Percentiles rank a stretch among this genome's conserved stretches.
These are phyloP conservation scores for Fagopyrum tataricum DNA, from an alignment of 148 eudicot genomes.

Conservation along the genomic window DNA sequence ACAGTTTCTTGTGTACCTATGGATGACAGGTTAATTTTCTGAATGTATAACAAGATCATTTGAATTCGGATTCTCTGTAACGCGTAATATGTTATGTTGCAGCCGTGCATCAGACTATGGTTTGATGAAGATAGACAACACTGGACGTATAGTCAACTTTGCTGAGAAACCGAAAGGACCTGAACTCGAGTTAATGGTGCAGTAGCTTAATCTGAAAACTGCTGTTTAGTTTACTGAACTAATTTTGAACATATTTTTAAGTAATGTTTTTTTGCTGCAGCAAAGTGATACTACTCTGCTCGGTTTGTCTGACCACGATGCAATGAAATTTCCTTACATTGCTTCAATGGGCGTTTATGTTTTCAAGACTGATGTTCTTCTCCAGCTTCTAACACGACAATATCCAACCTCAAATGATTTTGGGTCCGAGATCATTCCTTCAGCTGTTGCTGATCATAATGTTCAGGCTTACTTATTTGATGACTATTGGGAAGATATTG, in stretches of 20 bases:
- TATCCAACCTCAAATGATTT: constrained; percentile 65
- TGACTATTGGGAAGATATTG: constrained; percentile 98
- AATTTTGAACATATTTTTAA: not conserved
- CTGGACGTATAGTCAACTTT: constrained; percentile 60
- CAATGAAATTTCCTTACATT: constrained; percentile 44
- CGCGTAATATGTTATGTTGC: not conserved
- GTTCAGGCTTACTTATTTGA: constrained; percentile 89
- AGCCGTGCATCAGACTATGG: constrained; percentile 57
- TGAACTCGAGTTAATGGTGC: constrained; percentile 68
- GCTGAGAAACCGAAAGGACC: constrained; percentile 84
- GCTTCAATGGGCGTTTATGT: constrained; percentile 89
- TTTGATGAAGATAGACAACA: constrained; percentile 63
- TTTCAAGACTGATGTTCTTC: constrained; percentile 50
- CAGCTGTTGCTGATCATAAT: constrained; percentile 61
- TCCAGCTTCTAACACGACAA: constrained; percentile 43
- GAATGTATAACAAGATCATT: not conserved
- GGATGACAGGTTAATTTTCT: constrained; percentile 57
- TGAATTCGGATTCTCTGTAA: not conserved
- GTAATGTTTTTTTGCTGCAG: constrained; percentile 23
- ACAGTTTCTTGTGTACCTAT: constrained; percentile 96
- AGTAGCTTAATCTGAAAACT: not conserved
- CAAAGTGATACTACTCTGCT: constrained; percentile 65
- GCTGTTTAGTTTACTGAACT: not conserved
- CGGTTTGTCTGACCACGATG: constrained; percentile 50
- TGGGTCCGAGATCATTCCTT: constrained; percentile 72